Evolutionary conservation across 2,329 filamentous ascomycete genomes (phyloP).

Genomic region (Cordyceps farinosa): DNA sequence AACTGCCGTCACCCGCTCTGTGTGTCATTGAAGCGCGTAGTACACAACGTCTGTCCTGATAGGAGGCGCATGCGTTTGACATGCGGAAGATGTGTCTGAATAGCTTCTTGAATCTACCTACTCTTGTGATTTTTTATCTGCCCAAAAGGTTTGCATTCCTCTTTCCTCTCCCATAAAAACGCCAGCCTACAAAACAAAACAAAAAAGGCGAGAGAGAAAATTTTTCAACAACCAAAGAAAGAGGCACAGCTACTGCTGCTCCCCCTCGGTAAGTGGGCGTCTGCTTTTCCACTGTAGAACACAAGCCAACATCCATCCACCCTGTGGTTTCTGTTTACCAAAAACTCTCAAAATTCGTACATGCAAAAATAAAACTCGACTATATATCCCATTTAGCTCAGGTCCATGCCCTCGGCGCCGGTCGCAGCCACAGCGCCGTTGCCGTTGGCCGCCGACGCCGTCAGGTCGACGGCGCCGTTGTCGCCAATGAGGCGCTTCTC

Average conservation of each 20-base stretch:
- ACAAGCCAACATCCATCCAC: neutral
- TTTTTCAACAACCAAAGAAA: no score
- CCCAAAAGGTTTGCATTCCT: neutral
- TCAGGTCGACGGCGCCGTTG: slow-evolving; percentile 73
- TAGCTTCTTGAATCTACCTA: slow-evolving; percentile 1
- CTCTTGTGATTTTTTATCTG: slow-evolving; percentile 1
- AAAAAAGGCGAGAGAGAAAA: neutral
- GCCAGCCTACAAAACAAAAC: neutral
- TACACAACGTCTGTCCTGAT: no score
- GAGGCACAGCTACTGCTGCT: no score
- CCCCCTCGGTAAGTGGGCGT: neutral
- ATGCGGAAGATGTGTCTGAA: neutral
- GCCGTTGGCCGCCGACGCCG: slow-evolving; percentile 38
- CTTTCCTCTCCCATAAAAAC: slow-evolving; percentile 13
- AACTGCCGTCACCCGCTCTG: neutral
- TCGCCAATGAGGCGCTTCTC: slow-evolving; percentile 93
- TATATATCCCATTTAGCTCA: slow-evolving; percentile 33
- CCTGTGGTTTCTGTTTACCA: neutral
- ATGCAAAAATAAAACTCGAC: neutral
- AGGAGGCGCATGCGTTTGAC: no score
- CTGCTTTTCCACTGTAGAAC: neutral
- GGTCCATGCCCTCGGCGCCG: slow-evolving; percentile 44
- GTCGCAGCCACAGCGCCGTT: slow-evolving; percentile 35
- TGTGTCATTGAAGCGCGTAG: no score
- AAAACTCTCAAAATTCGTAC: neutral